Conservation (phyloP, 2,329 filamentous ascomycete genomes). For the Pyrenophora seminiperda region DNA sequence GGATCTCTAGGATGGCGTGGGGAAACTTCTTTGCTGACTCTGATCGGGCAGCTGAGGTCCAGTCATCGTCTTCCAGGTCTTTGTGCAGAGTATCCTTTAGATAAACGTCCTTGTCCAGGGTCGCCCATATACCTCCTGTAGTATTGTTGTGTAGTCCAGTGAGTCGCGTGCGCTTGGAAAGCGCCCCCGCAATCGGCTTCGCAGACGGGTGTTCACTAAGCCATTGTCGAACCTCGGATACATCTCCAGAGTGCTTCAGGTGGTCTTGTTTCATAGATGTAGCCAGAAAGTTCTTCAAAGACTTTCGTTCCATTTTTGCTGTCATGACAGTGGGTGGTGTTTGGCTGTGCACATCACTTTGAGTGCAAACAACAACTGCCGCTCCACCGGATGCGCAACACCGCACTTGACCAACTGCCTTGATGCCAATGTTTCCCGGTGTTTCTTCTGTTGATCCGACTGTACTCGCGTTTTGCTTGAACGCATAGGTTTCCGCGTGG, state of each 20-base stretch:
- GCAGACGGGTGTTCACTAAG: slow-evolving; percentile 52
- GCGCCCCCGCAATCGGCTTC: slow-evolving; percentile 54
- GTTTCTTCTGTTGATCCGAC: slow-evolving; percentile 49
- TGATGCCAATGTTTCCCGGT: slow-evolving; percentile 36
- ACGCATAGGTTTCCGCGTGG: slow-evolving; percentile 53
- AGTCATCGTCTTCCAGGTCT: slow-evolving; percentile 39
- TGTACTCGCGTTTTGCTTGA: slow-evolving; percentile 53
- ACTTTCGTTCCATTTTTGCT: slow-evolving; percentile 50
- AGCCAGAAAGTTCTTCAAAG: slow-evolving; percentile 50
- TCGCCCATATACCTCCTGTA: slow-evolving; percentile 54
- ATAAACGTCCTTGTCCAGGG: slow-evolving; percentile 54
- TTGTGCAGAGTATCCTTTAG: slow-evolving; percentile 45
- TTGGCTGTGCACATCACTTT: slow-evolving; percentile 18
- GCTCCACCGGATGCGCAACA: slow-evolving; percentile 45
- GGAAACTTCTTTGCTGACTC: slow-evolving; percentile 49
- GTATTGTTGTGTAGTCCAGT: slow-evolving; percentile 53
- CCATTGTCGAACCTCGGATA: slow-evolving; percentile 49
- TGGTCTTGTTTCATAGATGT: slow-evolving; percentile 23
- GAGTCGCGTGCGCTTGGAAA: slow-evolving; percentile 56
- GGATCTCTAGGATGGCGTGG: slow-evolving; percentile 57
- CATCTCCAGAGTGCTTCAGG: slow-evolving; percentile 13
- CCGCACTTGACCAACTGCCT: slow-evolving; percentile 42
- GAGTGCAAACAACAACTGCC: slow-evolving; percentile 34
- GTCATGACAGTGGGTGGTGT: slow-evolving; percentile 28
- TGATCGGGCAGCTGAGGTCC: slow-evolving; percentile 33